Evolutionary conservation across 208 protist genomes (phyloP).

Genomic region (Trichomonas tenax): DNA sequence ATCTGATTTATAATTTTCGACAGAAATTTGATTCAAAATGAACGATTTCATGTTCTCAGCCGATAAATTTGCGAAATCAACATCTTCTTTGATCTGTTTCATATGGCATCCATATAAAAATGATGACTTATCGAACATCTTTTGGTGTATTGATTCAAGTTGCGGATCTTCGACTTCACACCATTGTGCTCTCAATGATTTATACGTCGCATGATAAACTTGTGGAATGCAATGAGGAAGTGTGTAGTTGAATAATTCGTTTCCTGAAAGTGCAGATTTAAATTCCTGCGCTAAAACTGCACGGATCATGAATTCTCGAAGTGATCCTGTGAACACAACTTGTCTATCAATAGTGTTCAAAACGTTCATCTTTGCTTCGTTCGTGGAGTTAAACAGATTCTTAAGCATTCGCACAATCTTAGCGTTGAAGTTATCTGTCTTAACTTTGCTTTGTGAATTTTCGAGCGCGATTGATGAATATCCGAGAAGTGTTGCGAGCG

Average conservation of each 20-base stretch:
- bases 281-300: neutral
- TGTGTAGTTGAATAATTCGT: neutral
- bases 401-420: neutral
- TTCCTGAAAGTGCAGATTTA: neutral
- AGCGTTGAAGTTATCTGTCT: neutral
- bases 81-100: neutral
- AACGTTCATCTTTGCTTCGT: neutral
- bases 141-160: neutral
- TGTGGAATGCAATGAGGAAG: neutral
- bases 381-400: neutral
- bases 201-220: neutral
- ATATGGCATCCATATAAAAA: neutral
- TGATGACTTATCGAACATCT: neutral
- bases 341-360: neutral
- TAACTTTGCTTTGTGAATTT: neutral
- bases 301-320: neutral
- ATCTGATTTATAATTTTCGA: neutral
- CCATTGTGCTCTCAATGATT: neutral
- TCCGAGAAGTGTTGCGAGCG: neutral
- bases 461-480: neutral
- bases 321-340: neutral
- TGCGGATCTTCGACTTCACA: neutral
- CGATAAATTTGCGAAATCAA: neutral
- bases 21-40: neutral
- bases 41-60: neutral